Base-by-base conservation (phyloP, 2,329 filamentous ascomycete genomes). In the Emmonsiellopsis sp. region DNA sequence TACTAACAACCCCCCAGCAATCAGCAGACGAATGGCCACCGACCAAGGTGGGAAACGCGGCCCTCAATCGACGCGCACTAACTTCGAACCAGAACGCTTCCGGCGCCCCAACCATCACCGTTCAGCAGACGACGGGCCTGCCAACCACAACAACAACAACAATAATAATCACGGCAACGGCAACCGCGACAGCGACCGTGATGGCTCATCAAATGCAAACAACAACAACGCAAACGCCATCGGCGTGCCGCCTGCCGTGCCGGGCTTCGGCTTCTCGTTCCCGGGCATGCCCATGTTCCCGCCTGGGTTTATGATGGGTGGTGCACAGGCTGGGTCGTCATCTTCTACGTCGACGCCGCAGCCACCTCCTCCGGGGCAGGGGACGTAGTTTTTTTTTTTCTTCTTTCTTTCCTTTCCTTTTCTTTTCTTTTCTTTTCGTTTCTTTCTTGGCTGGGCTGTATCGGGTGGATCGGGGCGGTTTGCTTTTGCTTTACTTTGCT, bases 231-330 rank as follows among this genome's bases (percentile, higher is more conserved):
- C 62, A 52, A 72, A 67, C 56, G 73, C 72, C 49, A 72, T 79
- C 32, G 77, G 72, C 7, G 77, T 79, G 2, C 73, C 78, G 2
- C 77, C 77, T 11, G 72, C 77, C 6, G 76, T 81, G 5, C 77
- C 77, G 44, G 74, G 76, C 3, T 81, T 80, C 56, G 77, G 77
- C 7, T 80, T 80, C 61, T 75, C 75, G 39, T 74, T 76, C 55
- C 67, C 72, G 9, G 71, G 71, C 14, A 75, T 76, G 71, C 71
- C 72, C 42, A 71, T 74, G 65, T 70, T 77, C 31, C 73, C 73
- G 51, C 71, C 73, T 17, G 73, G 72, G 10, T 77, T 76, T 60
- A 72, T 74, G 66, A 66, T 74, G 62, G 69, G 69, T 40, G 67
- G 68, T 52, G 60, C 62, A 17, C 33, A 2, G 65, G 66, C 52